Evolutionary conservation across 257 asterid species (phyloP).

Genomic region (Solanum boliviense): DNA sequence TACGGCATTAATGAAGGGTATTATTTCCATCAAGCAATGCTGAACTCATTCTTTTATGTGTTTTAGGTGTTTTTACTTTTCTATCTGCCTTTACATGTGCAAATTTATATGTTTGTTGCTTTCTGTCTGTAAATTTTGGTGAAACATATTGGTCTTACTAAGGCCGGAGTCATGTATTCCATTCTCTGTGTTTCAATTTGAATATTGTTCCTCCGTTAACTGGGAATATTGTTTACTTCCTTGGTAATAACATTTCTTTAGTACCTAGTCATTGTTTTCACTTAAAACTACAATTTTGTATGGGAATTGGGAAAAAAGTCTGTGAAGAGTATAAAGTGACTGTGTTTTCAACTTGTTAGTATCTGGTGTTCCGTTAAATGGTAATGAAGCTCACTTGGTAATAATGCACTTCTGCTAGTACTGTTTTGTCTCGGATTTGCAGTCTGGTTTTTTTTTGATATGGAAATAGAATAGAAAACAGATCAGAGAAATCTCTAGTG

Average conservation of each 20-base stretch:
- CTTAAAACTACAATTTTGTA: neutral
- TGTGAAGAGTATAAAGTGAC: neutral
- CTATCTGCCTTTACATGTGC: neutral
- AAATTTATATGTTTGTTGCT: neutral
- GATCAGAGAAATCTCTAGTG: neutral
- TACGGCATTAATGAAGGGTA: slow-evolving; percentile 91
- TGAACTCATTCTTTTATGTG: neutral
- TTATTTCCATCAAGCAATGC: neutral
- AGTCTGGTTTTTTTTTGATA: neutral
- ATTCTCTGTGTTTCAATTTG: neutral
- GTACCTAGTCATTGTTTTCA: neutral
- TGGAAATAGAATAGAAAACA: neutral
- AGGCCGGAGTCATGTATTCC: neutral
- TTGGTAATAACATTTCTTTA: neutral
- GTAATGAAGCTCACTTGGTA: neutral
- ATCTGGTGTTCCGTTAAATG: neutral
- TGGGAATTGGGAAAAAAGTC: neutral
- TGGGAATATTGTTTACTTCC: neutral
- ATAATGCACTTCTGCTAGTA: neutral
- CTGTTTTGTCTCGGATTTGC: neutral
- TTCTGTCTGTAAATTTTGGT: neutral
- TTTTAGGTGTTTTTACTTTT: neutral
- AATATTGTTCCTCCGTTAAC: neutral
- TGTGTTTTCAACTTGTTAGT: neutral
- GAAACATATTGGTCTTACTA: neutral